These are phyloP conservation scores for Arthroderma sp. DNA, from an alignment of 2,329 filamentous ascomycete genomes.

Conservation along the genomic window DNA sequence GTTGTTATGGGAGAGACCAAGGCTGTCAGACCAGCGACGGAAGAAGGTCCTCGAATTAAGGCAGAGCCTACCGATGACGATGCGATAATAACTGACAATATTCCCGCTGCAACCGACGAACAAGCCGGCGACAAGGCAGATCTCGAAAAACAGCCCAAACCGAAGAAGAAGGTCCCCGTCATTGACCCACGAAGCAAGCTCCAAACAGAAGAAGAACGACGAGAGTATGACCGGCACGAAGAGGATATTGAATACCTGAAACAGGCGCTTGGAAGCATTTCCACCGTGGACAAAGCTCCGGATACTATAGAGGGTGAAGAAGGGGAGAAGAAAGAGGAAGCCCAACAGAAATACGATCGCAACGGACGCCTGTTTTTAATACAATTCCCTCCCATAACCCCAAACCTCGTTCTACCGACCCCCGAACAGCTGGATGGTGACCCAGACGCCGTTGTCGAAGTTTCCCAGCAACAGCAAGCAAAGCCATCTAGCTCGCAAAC, in stretches of 20 bases:
- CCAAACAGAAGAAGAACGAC: conserved; percentile 28
- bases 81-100: conserved; percentile 23
- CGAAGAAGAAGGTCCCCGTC: conserved; percentile 14
- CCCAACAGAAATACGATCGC: conserved; percentile 26
- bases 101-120: conserved; percentile 18
- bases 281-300: conserved; percentile 6
- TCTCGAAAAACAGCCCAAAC: conserved; percentile 5
- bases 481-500: neutral
- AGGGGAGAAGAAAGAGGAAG: conserved; percentile 12
- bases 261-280: conserved; percentile 19
- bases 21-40: conserved; percentile 26
- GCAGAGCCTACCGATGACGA: conserved; percentile 40
- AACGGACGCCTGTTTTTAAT: conserved; percentile 48
- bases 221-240: conserved; percentile 29
- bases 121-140: neutral
- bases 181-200: conserved; percentile 23
- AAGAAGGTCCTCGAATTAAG: conserved; percentile 34
- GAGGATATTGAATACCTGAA: conserved; percentile 28
- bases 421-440: conserved; percentile 14
- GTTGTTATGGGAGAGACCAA: conserved; percentile 29
- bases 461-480: conserved; percentile 2
- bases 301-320: conserved; percentile 10
- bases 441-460: neutral
- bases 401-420: conserved; percentile 36
- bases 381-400: conserved; percentile 51